Percentiles rank a stretch among this genome's conserved stretches.
phyloP scores from a whole-genome alignment of 257 asterid species.

The Henckelia pumila region DNA sequence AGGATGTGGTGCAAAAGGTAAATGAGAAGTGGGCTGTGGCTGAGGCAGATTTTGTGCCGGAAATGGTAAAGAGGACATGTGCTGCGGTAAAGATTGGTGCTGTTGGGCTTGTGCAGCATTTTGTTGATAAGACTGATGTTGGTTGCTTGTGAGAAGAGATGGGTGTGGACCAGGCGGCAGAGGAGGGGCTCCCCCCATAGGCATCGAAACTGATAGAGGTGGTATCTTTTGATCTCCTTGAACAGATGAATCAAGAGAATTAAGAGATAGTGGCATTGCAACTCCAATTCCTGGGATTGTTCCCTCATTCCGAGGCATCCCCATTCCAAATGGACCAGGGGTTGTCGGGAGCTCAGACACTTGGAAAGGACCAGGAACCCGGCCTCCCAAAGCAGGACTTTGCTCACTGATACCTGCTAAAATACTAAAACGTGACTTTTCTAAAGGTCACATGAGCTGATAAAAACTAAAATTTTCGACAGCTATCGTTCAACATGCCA shows the following conservation, averaged over 20 bases:
- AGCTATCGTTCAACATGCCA: background rate
- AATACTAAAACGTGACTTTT: background rate
- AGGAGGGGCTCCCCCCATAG: conserved; percentile 83
- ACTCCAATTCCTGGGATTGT: conserved; percentile 97
- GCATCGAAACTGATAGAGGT: conserved; percentile 47
- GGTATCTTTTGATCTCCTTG: conserved; percentile 75
- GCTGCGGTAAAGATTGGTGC: conserved; percentile 59
- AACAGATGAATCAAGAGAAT: conserved; percentile 62
- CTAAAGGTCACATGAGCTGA: background rate
- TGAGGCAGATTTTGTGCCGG: conserved; percentile 66
- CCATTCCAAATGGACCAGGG: conserved; percentile 83
- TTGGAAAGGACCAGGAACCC: conserved; percentile 56
- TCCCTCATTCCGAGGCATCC: conserved; percentile 83
- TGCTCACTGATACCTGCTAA: conserved; percentile 75
- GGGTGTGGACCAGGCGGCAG: conserved; percentile 99
- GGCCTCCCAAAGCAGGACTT: conserved; percentile 50
- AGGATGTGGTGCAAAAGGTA: conserved; percentile 72
- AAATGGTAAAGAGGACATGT: conserved; percentile 56
- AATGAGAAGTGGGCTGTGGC: conserved; percentile 64
- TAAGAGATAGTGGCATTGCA: conserved; percentile 86
- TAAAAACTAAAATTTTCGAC: background rate
- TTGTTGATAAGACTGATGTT: conserved; percentile 85
- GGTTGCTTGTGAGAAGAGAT: conserved; percentile 70
- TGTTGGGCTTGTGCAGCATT: conserved; percentile 58
- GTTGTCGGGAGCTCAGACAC: conserved; percentile 66